Percentiles rank a stretch among this genome's conserved stretches.
Evolutionary conservation across 2,329 filamentous ascomycete genomes (phyloP).

Genomic region (Xylaria digitata): DNA sequence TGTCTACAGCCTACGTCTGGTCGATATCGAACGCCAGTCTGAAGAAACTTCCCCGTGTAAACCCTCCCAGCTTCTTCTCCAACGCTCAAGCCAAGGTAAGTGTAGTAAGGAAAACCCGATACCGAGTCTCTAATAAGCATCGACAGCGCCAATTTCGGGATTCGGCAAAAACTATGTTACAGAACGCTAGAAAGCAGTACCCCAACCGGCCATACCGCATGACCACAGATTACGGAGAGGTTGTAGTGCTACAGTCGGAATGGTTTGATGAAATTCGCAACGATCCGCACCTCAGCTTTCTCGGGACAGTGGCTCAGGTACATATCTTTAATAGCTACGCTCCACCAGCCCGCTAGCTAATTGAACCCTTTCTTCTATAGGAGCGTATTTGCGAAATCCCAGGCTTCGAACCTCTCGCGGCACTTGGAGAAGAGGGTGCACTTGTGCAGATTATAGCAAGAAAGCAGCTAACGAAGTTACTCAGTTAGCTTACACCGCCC

Average conservation of each 20-base stretch:
- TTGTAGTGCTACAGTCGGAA: conserved; percentile 32
- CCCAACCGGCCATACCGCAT: conserved; percentile 36
- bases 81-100: conserved; percentile 28
- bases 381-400: conserved; percentile 30
- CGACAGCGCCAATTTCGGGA: conserved; percentile 21
- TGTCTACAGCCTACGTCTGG: conserved; percentile 29
- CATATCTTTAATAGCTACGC: neutral
- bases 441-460: conserved; percentile 30
- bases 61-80: conserved; percentile 24
- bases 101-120: neutral
- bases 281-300: conserved; percentile 26
- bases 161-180: conserved; percentile 25
- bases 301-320: conserved; percentile 26
- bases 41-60: conserved; percentile 32
- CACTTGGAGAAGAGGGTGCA: conserved; percentile 8
- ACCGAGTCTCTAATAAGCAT: conserved; percentile 3
- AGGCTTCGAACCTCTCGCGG: conserved; percentile 33
- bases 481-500: conserved; percentile 12
- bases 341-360: neutral
- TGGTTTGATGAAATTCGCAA: conserved; percentile 34
- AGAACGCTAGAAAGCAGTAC: conserved; percentile 24
- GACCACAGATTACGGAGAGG: conserved; percentile 33
- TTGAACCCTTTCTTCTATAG: conserved; percentile 1
- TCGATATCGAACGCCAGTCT: conserved; percentile 21
- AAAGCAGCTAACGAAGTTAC: conserved; percentile 33